A percentile compares a stretch with the other conserved stretches of the same genome.
These are phyloP conservation scores for Tricholomella constricta DNA, from an alignment of 768 basidiomycete genomes.

Conservation along the genomic window DNA sequence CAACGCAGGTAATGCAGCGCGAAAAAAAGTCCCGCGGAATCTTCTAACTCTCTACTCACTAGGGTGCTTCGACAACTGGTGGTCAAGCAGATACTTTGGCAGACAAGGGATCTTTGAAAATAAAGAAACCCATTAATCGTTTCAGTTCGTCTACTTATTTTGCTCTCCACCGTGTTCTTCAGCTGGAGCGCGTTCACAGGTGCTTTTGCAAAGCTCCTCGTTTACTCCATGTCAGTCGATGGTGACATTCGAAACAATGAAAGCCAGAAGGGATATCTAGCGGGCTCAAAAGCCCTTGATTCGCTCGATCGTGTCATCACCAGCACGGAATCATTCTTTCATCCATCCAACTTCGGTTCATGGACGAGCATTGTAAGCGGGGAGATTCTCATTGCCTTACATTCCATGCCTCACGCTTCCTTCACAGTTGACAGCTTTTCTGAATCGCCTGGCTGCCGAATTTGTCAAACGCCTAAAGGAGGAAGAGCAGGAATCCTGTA, in stretches of 20 bases:
- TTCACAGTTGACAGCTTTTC: constrained; percentile 61
- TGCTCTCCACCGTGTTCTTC: not conserved
- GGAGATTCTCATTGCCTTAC: not conserved
- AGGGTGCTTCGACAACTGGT: constrained; percentile 68
- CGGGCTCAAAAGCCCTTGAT: constrained; percentile 86
- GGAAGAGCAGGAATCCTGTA: constrained; percentile 76
- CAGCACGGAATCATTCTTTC: constrained; percentile 93
- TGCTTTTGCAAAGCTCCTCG: constrained; percentile 79
- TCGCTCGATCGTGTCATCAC: constrained; percentile 86
- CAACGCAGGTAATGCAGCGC: constrained; percentile 50
- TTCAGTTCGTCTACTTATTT: constrained; percentile 45
- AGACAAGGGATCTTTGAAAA: constrained; percentile 56
- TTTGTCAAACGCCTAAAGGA: constrained; percentile 80
- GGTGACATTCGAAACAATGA: constrained; percentile 54
- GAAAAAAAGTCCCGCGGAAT: not conserved
- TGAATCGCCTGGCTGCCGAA: constrained; percentile 72
- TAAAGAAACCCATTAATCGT: constrained; percentile 71
- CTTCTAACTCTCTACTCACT: constrained; percentile 7
- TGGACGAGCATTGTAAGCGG: constrained; percentile 70
- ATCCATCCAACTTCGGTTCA: constrained; percentile 87
- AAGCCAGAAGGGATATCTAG: constrained; percentile 59
- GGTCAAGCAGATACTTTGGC: constrained; percentile 67
- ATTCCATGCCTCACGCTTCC: constrained; percentile 7
- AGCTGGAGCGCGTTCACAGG: constrained; percentile 39
- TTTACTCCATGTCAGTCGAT: constrained; percentile 90